Evolutionary conservation across 2,329 filamentous ascomycete species (phyloP), one percentile per base, ranked within the genome.

Genomic region (Stachybotrys elegans): DNA sequence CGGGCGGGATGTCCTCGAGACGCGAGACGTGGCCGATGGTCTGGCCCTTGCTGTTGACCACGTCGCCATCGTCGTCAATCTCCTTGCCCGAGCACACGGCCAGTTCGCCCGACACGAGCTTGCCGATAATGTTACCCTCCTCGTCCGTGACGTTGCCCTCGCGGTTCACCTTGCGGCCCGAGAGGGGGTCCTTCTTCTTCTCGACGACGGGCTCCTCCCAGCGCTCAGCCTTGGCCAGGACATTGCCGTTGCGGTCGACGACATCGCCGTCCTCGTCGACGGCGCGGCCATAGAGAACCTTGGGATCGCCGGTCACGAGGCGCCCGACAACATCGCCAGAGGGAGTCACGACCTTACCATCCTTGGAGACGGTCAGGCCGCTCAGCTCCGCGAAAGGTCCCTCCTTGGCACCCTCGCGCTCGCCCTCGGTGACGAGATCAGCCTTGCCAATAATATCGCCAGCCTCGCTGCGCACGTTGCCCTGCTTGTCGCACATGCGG

Each of bases 201-300:
- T 75, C 67, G 4, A 68, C 81, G 8, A 14, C 31, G 31, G 31
- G 31, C 31, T 34, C 31, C 52, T 78, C 73, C 76, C 76, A 82
- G 17, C 78, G 70, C 60, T 82, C 78, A 1, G 78, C 78, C 48
- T 76, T 73, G 22, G 76, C 78, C 3, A 82, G 60, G 1, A 68
- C 58, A 49, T 82, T 82, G 23, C 78, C 78, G 57, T 88, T 90
- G 61, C 81, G 83, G 70, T 93, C 88, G 44, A 86, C 73, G 23
- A 94, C 81, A 45, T 93, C 88, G 29, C 88, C 88, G 50, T 94
- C 88, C 49, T 88, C 83, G 45, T 93, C 88, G 16, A 93, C 88
- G 8, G 72, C 57, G 38, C 87, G 84, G 14, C 88, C 88, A 29
- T 83, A 79, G 1, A 94, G 75, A 42, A 73, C 70, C 73, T 88